Conservation (phyloP, 202 grass and related monocot species). For the Setaria italica region DNA sequence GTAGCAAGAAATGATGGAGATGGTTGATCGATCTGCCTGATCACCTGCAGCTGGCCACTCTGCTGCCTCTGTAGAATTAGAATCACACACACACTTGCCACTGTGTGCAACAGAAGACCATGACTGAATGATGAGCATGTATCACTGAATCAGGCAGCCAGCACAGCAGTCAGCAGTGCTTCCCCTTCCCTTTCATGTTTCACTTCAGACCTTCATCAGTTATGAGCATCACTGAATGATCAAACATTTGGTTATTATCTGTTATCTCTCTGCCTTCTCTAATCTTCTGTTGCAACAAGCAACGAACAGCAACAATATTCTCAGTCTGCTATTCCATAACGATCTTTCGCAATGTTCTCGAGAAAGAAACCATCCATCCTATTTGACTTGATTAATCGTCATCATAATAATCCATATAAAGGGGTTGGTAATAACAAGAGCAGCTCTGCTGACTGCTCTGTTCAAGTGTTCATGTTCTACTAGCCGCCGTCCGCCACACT, state of each 20-base stretch:
- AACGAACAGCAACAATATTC: too few species aligned
- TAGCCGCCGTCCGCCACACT: conserved; percentile 6
- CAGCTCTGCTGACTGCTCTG: background rate
- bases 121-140: background rate
- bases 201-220: too few species aligned
- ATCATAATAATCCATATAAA: conserved; percentile 11
- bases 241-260: too few species aligned
- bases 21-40: background rate
- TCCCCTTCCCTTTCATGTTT: background rate
- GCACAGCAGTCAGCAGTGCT: background rate
- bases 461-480: conserved; percentile 11
- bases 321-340: too few species aligned
- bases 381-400: background rate
- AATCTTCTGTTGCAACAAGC: too few species aligned
- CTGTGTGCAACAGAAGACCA: background rate
- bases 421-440: background rate
- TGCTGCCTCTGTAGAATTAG: background rate
- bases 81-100: background rate
- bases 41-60: background rate
- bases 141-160: background rate
- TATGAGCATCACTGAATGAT: too few species aligned
- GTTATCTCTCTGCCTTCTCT: too few species aligned
- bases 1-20: background rate
- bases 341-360: background rate
- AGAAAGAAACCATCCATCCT: background rate